Evolutionary conservation across 2,329 filamentous ascomycete species (phyloP).

Genomic region (Monosporascus sp.): DNA sequence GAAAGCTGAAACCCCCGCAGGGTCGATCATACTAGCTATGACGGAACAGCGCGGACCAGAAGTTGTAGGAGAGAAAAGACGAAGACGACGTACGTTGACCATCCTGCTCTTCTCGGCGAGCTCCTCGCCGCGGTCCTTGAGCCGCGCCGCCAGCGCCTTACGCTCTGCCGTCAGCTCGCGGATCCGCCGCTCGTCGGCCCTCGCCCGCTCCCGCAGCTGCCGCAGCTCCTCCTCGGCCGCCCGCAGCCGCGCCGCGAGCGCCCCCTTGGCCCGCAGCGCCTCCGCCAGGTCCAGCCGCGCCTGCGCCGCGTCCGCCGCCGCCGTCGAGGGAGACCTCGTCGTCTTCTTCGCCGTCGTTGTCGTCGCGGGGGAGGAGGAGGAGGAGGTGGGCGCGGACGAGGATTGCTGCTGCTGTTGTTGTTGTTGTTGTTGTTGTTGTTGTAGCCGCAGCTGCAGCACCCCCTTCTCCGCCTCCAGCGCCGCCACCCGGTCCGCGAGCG

Average conservation of each 20-base stretch:
- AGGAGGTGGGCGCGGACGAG: conserved; percentile 10
- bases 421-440: conserved; percentile 4
- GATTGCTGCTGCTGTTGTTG: conserved; percentile 7
- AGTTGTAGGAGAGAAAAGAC: too few species aligned
- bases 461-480: conserved; percentile 56
- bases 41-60: too few species aligned
- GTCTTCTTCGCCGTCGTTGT: conserved; percentile 19
- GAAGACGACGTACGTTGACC: conserved; percentile 54
- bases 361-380: conserved; percentile 23
- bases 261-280: conserved; percentile 68
- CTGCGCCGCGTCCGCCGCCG: conserved; percentile 34
- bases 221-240: conserved; percentile 59
- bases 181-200: conserved; percentile 57
- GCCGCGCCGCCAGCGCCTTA: conserved; percentile 54
- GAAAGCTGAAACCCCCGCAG: too few species aligned
- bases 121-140: conserved; percentile 82
- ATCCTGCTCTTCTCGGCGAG: conserved; percentile 77
- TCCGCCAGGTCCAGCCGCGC: conserved; percentile 67
- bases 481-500: conserved; percentile 53
- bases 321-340: conserved; percentile 11
- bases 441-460: conserved; percentile 20
- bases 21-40: too few species aligned
- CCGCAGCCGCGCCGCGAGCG: conserved; percentile 60
- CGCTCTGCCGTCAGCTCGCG: conserved; percentile 58
- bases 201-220: conserved; percentile 54